Conservation (phyloP, 2,329 filamentous ascomycete genomes). For the Pseudopyrenochaeta lycopersici region DNA sequence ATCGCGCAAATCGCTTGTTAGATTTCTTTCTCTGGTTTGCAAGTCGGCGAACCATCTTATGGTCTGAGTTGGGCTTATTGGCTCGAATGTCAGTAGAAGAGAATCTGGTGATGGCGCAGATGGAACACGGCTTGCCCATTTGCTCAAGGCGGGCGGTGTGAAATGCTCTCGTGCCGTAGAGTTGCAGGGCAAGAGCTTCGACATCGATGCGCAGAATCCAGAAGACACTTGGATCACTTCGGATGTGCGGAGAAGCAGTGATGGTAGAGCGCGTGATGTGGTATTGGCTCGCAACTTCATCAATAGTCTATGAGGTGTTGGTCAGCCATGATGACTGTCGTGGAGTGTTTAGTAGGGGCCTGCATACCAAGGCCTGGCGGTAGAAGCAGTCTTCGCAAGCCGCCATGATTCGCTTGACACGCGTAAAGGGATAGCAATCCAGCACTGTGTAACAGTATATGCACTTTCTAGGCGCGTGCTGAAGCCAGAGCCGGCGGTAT, state of each 20-base stretch:
- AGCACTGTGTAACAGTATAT: constrained; percentile 35
- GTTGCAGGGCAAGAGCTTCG: constrained; percentile 36
- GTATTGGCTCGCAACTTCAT: constrained; percentile 40
- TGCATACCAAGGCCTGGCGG: constrained; percentile 32
- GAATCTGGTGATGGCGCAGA: constrained; percentile 32
- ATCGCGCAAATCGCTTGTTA: neutral
- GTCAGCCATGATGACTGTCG: no score
- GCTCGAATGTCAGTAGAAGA: neutral
- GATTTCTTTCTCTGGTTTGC: constrained; percentile 1
- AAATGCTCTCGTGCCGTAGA: constrained; percentile 41
- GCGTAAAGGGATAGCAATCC: constrained; percentile 35
- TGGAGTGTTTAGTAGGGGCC: neutral
- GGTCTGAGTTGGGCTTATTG: constrained; percentile 1
- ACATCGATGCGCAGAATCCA: constrained; percentile 43
- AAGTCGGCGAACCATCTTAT: neutral
- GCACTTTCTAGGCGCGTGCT: constrained; percentile 37
- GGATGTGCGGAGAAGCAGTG: constrained; percentile 20
- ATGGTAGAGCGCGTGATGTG: constrained; percentile 32
- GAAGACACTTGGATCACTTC: constrained; percentile 19
- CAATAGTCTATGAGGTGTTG: constrained; percentile 27
- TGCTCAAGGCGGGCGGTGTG: constrained; percentile 33
- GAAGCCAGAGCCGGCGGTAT: constrained; percentile 42
- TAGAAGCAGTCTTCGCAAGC: constrained; percentile 42
- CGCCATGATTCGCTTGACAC: constrained; percentile 26
- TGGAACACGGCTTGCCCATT: constrained; percentile 31